These are phyloP conservation scores for Cytauxzoon felis DNA, from an alignment of 169 alveolate genomes.

Conservation along the genomic window DNA sequence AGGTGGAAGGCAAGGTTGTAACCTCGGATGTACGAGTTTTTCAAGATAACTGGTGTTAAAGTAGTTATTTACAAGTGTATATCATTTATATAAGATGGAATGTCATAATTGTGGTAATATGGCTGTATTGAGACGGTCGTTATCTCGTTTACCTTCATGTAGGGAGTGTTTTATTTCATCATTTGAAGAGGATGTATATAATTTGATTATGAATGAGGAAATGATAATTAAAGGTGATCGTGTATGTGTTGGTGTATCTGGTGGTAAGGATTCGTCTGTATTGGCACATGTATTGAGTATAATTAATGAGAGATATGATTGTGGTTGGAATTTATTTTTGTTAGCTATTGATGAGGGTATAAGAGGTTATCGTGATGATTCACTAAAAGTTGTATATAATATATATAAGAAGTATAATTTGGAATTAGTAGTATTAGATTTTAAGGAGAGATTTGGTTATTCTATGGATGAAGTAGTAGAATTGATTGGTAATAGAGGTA, in stretches of 20 bases:
- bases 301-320: slow-evolving; percentile 85
- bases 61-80: not conserved
- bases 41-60: not conserved
- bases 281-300: slow-evolving; percentile 89
- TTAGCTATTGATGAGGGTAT: slow-evolving; percentile 98
- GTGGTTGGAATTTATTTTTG: slow-evolving; percentile 86
- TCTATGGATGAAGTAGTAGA: slow-evolving; percentile 96
- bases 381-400: slow-evolving; percentile 88
- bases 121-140: slow-evolving; percentile 87
- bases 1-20: too few species aligned
- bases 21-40: too few species aligned
- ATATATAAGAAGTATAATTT: slow-evolving; percentile 78
- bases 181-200: slow-evolving; percentile 93
- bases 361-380: slow-evolving; percentile 95
- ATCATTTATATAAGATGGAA: too few species aligned
- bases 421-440: slow-evolving; percentile 86
- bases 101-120: too few species aligned
- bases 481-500: slow-evolving; percentile 85
- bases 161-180: slow-evolving; percentile 87
- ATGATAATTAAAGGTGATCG: slow-evolving; percentile 84
- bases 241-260: slow-evolving; percentile 95
- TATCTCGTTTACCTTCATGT: slow-evolving; percentile 85
- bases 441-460: slow-evolving; percentile 88
- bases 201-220: slow-evolving; percentile 70
- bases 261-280: slow-evolving; percentile 98